phyloP scores from a whole-genome alignment of 192 early-diverging fungal species.

The Coemansia sp. region DNA sequence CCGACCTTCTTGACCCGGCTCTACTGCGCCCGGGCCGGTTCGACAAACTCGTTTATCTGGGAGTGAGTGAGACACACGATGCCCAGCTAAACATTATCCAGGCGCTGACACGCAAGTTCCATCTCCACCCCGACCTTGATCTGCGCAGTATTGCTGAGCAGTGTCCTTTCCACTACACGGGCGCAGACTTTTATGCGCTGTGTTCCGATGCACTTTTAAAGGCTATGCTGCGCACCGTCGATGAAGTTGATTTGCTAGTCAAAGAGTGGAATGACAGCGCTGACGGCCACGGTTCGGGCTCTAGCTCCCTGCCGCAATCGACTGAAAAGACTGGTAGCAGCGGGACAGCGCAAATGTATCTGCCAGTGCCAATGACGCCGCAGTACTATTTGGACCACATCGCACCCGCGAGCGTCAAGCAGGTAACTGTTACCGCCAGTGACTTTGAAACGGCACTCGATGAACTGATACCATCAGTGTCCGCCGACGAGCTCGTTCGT shows the following conservation, averaged over 20 bases:
- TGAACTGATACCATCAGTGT: slow-evolving; percentile 89
- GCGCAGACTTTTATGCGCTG: slow-evolving; percentile 98
- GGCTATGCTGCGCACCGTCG: slow-evolving; percentile 89
- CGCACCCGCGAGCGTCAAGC: slow-evolving; percentile 64
- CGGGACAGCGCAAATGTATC: slow-evolving; percentile 4
- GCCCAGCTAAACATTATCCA: slow-evolving; percentile 85
- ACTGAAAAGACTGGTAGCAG: neutral
- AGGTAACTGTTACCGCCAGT: slow-evolving; percentile 75
- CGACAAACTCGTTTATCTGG: slow-evolving; percentile 95
- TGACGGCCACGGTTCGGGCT: neutral
- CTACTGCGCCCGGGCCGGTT: slow-evolving; percentile 94
- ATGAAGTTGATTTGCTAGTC: slow-evolving; percentile 62
- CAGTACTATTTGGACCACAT: slow-evolving; percentile 91
- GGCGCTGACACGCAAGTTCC: slow-evolving; percentile 95
- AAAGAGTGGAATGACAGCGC: slow-evolving; percentile 31
- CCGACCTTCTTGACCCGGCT: slow-evolving; percentile 93
- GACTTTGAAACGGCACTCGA: slow-evolving; percentile 85
- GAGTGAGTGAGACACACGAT: slow-evolving; percentile 89
- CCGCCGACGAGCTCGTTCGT: slow-evolving; percentile 79
- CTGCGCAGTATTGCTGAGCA: slow-evolving; percentile 73
- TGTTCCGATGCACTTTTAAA: slow-evolving; percentile 98
- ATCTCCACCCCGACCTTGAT: slow-evolving; percentile 76
- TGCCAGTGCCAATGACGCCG: slow-evolving; percentile 72
- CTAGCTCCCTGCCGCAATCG: slow-evolving; percentile 5
- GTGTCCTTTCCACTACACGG: slow-evolving; percentile 93